Base-by-base conservation (phyloP, 1,139 yeast genomes). In the Yamadazyma siamensis region DNA sequence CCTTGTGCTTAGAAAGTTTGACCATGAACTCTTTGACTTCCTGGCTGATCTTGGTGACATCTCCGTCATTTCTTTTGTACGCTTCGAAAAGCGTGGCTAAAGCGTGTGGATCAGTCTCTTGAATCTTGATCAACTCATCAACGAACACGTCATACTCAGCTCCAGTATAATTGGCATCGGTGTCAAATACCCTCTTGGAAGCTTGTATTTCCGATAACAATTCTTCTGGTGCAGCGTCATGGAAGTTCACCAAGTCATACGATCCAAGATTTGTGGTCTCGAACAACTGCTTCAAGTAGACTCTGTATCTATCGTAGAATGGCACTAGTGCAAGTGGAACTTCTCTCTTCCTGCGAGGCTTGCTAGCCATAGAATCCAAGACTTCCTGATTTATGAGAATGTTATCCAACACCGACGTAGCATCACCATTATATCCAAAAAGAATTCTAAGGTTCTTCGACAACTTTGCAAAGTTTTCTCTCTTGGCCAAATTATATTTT, bases 351-450 rank as follows among this genome's bases (percentile, higher is more conserved):
- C 12, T 14, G 5, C 13, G 8, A 4, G 22, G 12, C 13, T 27
- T 28, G 19, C 27, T 28, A 4, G 36, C 32, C 65, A 44, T 57
- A 50, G 28, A 52, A 13, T 43, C 34, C 36, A 63, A 63, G 1
- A 43, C 59, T 23, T 54, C 54, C 7, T 49, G 44, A 40, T 52
- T 65, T 12, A 55, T 34, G 17, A 66, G 41, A 1, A 65, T 54
- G 32, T 54, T 58, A 35, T 67, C 74, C 39, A 67, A 55, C 1
- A 62, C 50, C 23, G 54, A 61, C 0, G 71, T 52, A 17, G 50
- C 43, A 18, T 49, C 43, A 21, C 58, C 53, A 37, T 66, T 66
- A 34, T 56, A 48, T 13, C 51, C 54, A 44, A 66, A 65, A 26
- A 66, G 48, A n/a, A 43, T 35, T 3, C 39, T 29, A 23, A 66